Base-by-base conservation (phyloP, 257 asterid genomes). In the Verbena officinalis region DNA sequence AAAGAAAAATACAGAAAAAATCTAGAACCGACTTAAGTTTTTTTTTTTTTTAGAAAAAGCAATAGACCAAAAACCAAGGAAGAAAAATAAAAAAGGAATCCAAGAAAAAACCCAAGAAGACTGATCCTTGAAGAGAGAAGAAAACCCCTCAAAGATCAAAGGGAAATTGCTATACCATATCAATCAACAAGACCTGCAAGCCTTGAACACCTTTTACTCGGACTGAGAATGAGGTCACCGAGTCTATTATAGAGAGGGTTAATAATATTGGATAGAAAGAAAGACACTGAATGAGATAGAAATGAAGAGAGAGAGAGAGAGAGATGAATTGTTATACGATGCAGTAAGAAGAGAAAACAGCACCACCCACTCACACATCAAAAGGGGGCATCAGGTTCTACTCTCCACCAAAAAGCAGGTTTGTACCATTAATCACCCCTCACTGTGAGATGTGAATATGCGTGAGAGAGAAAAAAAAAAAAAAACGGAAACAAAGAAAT, bases 341-440 rank as follows among this genome's bases (percentile, higher is more conserved):
- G 71, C 55, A 40, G 49, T 17, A 70, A n/a, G 54, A 69, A 51
- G 70, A 79, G 75, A 78, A 78, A 75, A 83, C 55, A 78, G 77
- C 84, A 82, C 84, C 88, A 87, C 91, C 86, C 89, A 82, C 92
- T 80, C 83, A 78, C 80, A 67, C 86, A 82, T 83, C 81, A 73
- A 78, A 82, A 72, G 79, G 71, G n/a, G 85, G 87, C 81, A 83
- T 82, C 95, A 69, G 84, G 83, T 78, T 86, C 86, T 66, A 67
- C 84, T 60, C 84, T 49, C 83, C 78, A 60, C 80, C 77, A 75
- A 70, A 81, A 81, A 80, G 81, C 68, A 74, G 69, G 73, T 65
- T 73, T 65, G 69, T 66, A 69, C 64, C 55, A 71, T 72, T 67
- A 63, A 42, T 30, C 30, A 14, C 11, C 49, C 20, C 30, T 48